Evolutionary conservation across 78 protist genomes (phyloP).

Genomic region (Emiliania huxleyi): DNA sequence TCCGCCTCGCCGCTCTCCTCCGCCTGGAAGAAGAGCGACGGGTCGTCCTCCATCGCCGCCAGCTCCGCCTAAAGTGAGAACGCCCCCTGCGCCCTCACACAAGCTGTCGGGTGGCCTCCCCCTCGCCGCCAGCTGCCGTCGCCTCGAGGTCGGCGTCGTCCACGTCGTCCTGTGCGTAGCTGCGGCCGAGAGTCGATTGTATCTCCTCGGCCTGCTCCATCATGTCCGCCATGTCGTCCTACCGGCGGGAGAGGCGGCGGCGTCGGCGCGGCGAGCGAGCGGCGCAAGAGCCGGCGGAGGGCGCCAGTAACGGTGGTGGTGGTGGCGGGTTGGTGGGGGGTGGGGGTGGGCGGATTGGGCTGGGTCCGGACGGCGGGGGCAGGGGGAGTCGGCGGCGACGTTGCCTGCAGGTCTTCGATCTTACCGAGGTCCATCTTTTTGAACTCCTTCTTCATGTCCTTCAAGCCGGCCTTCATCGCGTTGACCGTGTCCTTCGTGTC

Average conservation of each 20-base stretch:
- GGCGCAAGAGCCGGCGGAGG: too few relatives aligned
- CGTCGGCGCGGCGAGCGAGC: too few relatives aligned
- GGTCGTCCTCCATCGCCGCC: slow-evolving; percentile 18
- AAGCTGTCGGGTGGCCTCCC: background rate
- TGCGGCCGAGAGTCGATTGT: background rate
- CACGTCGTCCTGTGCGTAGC: background rate
- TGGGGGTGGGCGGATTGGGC: too few relatives aligned
- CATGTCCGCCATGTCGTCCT: slow-evolving; percentile 31
- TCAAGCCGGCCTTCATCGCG: background rate
- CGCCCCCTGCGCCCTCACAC: background rate
- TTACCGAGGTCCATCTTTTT: background rate
- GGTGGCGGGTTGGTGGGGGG: too few relatives aligned
- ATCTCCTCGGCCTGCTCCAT: slow-evolving; percentile 8
- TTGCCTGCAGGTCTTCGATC: slow-evolving; percentile 5
- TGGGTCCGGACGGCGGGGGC: too few relatives aligned
- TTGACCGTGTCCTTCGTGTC: background rate
- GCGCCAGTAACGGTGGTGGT: too few relatives aligned
- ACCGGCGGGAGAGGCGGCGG: too few relatives aligned
- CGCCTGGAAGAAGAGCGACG: background rate
- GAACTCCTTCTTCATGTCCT: background rate
- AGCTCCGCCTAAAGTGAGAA: background rate
- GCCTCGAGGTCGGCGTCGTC: background rate
- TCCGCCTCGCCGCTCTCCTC: background rate
- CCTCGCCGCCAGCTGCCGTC: background rate
- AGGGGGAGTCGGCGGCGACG: too few relatives aligned